Evolutionary conservation across 768 basidiomycete genomes (phyloP).

Genomic region (Lanmaoa pseudosensibilis): DNA sequence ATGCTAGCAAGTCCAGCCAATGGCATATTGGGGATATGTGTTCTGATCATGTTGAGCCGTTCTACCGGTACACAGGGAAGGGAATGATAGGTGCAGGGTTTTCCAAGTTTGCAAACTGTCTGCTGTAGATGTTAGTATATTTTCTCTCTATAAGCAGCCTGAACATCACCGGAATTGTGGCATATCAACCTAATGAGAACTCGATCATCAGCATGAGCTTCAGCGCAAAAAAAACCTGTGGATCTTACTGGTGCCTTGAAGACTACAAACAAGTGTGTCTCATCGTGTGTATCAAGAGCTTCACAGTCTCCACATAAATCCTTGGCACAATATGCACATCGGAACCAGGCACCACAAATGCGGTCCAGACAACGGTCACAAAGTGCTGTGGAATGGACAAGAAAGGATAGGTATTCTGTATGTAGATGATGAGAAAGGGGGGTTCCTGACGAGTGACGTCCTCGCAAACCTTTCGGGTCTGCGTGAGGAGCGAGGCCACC

Average conservation of each 20-base stretch:
- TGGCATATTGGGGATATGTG: neutral
- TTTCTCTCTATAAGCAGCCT: neutral
- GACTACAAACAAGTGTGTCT: conserved; percentile 80
- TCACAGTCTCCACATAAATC: conserved; percentile 90
- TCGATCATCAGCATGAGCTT: conserved; percentile 6
- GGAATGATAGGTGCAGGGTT: conserved; percentile 61
- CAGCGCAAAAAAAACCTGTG: neutral
- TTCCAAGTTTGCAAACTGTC: conserved; percentile 59
- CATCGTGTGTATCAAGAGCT: conserved; percentile 75
- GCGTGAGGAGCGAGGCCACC: conserved; percentile 36
- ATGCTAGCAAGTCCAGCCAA: conserved; percentile 5
- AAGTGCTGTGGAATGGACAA: conserved; percentile 65
- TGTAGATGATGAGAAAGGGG: neutral
- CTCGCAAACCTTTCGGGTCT: conserved; percentile 57
- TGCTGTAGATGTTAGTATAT: conserved; percentile 25
- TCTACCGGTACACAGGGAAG: conserved; percentile 57
- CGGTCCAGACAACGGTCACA: conserved; percentile 85
- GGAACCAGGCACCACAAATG: conserved; percentile 88
- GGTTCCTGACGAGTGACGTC: neutral
- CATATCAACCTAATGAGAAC: conserved; percentile 64
- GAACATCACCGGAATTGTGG: conserved; percentile 58
- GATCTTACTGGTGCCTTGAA: conserved; percentile 76
- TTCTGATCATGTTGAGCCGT: neutral
- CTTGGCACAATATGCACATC: conserved; percentile 83
- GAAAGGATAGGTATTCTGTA: conserved; percentile 59